Base-by-base conservation (phyloP, 1,284 basidiomycete genomes). In the Lentinula novae-zelandiae region DNA sequence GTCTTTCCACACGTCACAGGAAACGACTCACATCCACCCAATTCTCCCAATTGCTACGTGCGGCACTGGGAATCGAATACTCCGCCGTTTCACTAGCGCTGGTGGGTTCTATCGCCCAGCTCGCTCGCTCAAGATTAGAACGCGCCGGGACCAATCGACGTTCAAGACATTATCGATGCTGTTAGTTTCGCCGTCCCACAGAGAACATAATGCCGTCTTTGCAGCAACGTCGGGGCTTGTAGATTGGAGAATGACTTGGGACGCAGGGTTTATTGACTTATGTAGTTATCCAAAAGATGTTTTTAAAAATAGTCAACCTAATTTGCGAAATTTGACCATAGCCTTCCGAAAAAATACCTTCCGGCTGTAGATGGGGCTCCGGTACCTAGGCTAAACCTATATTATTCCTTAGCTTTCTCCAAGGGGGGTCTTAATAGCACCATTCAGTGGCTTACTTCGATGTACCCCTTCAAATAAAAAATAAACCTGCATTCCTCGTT, bases 401-500 rank as follows among this genome's bases (percentile, higher is more conserved):
- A n/a, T 33, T 17, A 40, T n/a, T n/a, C 48, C 6, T 39, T 13
- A 38, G 3, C 27, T 57, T 22, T 22, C 2, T 2, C 22, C 1
- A 22, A 22, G 22, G 22, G 22, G 22, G 22, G 22, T n/a, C n/a
- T n/a, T n/a, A n/a, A n/a, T n/a, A n/a, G n/a, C n/a, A n/a, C n/a
- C n/a, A 61, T 20, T 12, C 27, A 34, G 36, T n/a, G 13, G 53
- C 57, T 57, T 61, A 79, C 80, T 71, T 81, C 76, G 55, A 81
- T 81, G 61, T 80, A 80, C 9, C 72, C 74, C 60, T 73, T 76
- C 57, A n/a, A n/a, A n/a, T n/a, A n/a, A n/a, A n/a, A 80, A 67
- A 63, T 77, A 82, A 5, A 79, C 82, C 67, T 80, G 82, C 22
- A 76, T 77, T 13, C 82, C 42, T 71, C 66, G 61, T 84, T 80